A percentile compares a stretch with the other conserved stretches of the same genome.
These are phyloP conservation scores for Neurospora sp. DNA, from an alignment of 495 filamentous ascomycete genomes.

Conservation along the genomic window DNA sequence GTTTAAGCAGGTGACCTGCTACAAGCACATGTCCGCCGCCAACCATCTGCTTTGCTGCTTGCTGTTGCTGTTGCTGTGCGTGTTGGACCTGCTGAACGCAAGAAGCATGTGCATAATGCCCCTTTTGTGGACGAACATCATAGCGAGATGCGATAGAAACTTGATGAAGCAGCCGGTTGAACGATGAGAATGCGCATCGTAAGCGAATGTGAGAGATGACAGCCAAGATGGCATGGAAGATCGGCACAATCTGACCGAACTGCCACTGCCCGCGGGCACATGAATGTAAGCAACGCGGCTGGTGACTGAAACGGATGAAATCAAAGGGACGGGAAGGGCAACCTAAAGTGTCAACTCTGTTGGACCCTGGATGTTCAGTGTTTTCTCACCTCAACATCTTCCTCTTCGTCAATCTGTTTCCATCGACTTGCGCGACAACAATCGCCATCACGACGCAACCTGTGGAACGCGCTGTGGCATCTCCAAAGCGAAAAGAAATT, in stretches of 20 bases:
- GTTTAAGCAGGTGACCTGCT: background rate
- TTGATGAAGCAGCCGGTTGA: background rate
- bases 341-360: background rate
- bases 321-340: background rate
- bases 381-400: background rate
- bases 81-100: background rate
- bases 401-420: background rate
- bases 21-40: background rate
- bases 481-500: background rate
- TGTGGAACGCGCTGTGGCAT: background rate
- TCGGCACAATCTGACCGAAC: background rate
- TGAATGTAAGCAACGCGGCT: background rate
- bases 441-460: background rate
- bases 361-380: background rate
- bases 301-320: background rate
- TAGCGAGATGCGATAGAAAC: background rate
- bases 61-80: background rate
- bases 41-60: background rate
- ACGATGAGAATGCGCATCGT: background rate
- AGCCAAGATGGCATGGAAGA: background rate
- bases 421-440: background rate
- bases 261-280: background rate
- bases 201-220: background rate
- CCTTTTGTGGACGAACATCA: background rate
- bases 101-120: background rate